phyloP scores from a whole-genome alignment of 495 filamentous ascomycete genomes.

The Lasiosphaeria miniovina region DNA sequence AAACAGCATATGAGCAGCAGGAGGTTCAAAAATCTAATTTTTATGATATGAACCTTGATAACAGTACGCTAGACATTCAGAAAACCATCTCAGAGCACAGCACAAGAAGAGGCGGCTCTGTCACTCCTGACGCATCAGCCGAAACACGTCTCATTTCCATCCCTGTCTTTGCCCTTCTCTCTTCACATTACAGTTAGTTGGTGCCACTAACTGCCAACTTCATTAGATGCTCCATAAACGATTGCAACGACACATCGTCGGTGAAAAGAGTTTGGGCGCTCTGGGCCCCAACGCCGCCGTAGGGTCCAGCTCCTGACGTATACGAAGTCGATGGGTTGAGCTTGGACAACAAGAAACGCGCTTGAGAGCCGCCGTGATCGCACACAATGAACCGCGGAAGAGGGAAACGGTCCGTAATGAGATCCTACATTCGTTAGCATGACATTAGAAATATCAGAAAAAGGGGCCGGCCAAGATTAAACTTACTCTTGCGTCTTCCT shows the following conservation, averaged over 20 bases:
- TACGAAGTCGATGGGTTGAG: conserved; percentile 99
- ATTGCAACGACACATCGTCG: conserved; percentile 96
- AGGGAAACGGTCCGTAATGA: conserved; percentile 96
- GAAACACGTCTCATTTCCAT: neutral
- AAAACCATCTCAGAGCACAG: conserved; percentile 3
- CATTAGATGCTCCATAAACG: conserved; percentile 99
- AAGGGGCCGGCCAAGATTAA: neutral
- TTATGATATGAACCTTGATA: conserved; percentile 17
- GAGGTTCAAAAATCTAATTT: conserved; percentile 10
- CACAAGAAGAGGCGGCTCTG: neutral
- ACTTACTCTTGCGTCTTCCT: conserved; percentile 91
- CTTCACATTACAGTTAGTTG: conserved; percentile 34
- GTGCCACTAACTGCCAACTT: conserved; percentile 68
- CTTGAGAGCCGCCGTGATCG: conserved; percentile 96
- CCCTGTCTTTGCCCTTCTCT: neutral
- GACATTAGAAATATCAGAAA: neutral
- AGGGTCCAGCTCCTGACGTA: conserved; percentile 72
- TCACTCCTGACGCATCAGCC: neutral
- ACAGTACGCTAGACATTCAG: conserved; percentile 28
- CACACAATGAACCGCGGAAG: conserved; percentile 98
- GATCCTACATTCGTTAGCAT: conserved; percentile 60
- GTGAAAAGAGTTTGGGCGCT: conserved; percentile 99
- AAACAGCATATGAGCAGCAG: neutral
- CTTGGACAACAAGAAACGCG: conserved; percentile 95
- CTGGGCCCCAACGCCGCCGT: conserved; percentile 79